Percentiles rank a stretch among this genome's conserved stretches.
phyloP scores from a whole-genome alignment of 2,329 filamentous ascomycete species.

The Epichloe gansuensis region DNA sequence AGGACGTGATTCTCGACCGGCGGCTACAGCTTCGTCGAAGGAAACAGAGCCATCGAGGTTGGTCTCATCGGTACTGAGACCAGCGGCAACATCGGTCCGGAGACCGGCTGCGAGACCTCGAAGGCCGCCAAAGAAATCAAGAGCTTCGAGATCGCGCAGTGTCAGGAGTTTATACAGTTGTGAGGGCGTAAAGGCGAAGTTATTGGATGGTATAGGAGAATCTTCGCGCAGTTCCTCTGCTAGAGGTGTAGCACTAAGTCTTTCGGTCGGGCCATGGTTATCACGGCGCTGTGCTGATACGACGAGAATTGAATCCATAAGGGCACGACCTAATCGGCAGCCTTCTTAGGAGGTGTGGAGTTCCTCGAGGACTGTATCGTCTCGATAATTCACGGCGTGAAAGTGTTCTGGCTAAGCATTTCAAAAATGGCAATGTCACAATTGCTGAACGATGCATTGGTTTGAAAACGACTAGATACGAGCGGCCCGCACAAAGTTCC shows the following conservation, averaged over 20 bases:
- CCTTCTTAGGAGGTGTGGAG: neutral
- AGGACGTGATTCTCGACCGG: conserved; percentile 20
- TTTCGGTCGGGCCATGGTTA: conserved; percentile 1
- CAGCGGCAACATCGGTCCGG: conserved; percentile 33
- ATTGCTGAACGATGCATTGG: neutral
- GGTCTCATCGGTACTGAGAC: conserved; percentile 39
- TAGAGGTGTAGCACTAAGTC: conserved; percentile 6
- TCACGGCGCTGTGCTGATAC: conserved; percentile 2
- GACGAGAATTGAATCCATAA: conserved; percentile 6
- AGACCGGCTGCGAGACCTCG: conserved; percentile 39
- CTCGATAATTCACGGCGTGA: neutral
- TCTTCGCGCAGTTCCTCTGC: conserved; percentile 16
- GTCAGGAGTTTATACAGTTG: conserved; percentile 42
- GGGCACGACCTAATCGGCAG: neutral
- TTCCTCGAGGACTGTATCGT: neutral
- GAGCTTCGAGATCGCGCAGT: conserved; percentile 35
- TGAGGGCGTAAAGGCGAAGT: conserved; percentile 41
- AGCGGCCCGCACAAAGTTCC: neutral
- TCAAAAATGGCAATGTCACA: neutral
- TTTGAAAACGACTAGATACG: neutral
- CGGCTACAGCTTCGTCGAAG: conserved; percentile 36
- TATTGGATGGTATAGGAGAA: conserved; percentile 22
- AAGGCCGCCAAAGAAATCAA: conserved; percentile 40
- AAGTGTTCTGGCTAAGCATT: neutral
- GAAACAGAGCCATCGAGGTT: conserved; percentile 30